A percentile compares a stretch with the other conserved stretches of the same genome.
These are phyloP conservation scores for Aspergillus fumigatiaffinis DNA, from an alignment of 2,329 filamentous ascomycete species.

Conservation along the genomic window DNA sequence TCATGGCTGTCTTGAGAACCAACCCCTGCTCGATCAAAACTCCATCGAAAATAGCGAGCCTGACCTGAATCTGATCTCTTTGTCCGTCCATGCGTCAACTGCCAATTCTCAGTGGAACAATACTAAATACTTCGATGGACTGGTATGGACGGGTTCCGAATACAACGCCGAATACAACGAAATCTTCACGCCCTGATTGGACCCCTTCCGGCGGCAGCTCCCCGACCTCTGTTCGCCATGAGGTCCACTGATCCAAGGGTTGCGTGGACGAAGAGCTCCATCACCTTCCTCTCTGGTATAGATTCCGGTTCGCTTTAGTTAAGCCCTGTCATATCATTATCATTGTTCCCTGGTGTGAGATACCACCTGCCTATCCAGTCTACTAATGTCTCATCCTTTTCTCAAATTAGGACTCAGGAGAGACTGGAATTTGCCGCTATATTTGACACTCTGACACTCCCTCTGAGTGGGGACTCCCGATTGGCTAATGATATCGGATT, in stretches of 20 bases:
- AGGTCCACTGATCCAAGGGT: neutral
- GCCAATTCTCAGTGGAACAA: neutral
- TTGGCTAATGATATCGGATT: neutral
- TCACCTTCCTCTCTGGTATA: slow-evolving; percentile 12
- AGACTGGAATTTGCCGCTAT: neutral
- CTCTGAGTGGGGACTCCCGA: neutral
- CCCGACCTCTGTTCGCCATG: neutral
- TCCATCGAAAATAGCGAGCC: neutral
- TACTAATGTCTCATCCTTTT: neutral
- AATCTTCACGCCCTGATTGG: neutral
- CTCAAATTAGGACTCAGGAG: neutral
- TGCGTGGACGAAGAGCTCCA: slow-evolving; percentile 2
- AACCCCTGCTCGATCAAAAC: neutral
- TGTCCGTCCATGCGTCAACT: neutral
- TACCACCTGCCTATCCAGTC: slow-evolving; percentile 6
- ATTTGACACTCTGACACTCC: neutral
- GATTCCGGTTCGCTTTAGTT: neutral
- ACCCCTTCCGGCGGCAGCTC: neutral
- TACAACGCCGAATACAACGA: neutral
- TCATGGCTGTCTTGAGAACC: neutral
- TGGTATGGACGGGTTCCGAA: neutral
- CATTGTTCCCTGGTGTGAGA: slow-evolving; percentile 1
- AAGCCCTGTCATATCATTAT: neutral
- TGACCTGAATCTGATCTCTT: neutral
- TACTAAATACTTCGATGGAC: neutral